Base-by-base conservation (phyloP, 768 basidiomycete species). In the Xerocomellus dryophilus region DNA sequence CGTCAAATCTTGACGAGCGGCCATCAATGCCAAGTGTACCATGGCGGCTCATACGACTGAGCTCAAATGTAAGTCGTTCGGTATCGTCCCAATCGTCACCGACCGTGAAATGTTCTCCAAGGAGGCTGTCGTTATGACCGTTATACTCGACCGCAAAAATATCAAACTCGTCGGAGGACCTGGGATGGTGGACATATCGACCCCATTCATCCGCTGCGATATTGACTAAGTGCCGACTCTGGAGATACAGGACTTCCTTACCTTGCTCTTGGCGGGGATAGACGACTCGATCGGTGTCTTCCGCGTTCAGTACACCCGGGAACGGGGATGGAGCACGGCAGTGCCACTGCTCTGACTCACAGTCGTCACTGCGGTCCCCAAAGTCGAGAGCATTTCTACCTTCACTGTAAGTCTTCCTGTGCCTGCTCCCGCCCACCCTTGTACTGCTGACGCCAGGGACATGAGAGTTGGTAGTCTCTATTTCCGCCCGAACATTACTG, bases 351-450 rank as follows among this genome's bases (percentile, higher is more conserved):
- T 64, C 70, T 18, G 56, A 41, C 51, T 64, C 70, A 39, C n/a
- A 36, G 25, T 36, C 54, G 11, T 60, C 47, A 29, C 14, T 54
- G 35, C 65, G 62, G 32, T 64, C 53, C 17, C 61, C 67, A 17
- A 75, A 68, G 50, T 77, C 73, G 21, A 73, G 67, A 14, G 74
- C 68, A 34, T 77, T 68, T 46, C 76, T 72, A 25, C 73, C 71
- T 66, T 82, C 77, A 38, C 74, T 70, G 57, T 71, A 67, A 10
- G 76, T 73, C 34, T 71, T 76, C 17, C 82, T 74, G 54, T 85
- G 73, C 71, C 77, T 78, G 60, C 76, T 81, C 5, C 34, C 40
- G 6, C 53, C 23, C 31, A 25, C 10, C 32, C 34, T 53, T 23
- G 52, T 35, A 35, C 17, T 34, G 18, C 25, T 38, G 25, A 47